Evolutionary conservation across 2,329 filamentous ascomycete genomes (phyloP), one percentile per base, ranked within the genome.

Genomic region (Aspergillus floridensis): DNA sequence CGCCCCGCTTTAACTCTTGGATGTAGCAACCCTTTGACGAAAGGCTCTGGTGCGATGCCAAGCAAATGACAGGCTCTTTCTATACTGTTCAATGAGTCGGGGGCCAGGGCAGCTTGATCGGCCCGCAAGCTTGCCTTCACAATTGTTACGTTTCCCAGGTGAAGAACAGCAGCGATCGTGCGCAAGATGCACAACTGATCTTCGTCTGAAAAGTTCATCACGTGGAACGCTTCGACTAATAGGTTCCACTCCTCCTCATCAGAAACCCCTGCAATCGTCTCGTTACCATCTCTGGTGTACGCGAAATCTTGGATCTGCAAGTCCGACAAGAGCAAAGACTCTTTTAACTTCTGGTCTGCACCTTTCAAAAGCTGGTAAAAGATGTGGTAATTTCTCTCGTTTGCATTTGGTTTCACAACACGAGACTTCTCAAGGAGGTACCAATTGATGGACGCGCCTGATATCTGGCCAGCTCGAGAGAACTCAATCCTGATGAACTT

Each of bases 401-500:
- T 90, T 0, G 85, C 73, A 70, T 96, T 96, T 62, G 96, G 86
- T 47, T 88, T 88, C 21, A 99, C 93, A 7, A 99, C 95, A 67
- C 95, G 86, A n/a, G 95, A 99, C 76, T 99, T 99, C 72, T 99
- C 95, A 14, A 99, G 81, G 0, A 99, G 82, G 76, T 98, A 99
- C 95, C 95, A 99, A 74, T 99, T 93, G 65, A 99, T 98, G 77
- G 92, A 97, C 22, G 95, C 95, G 38, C 96, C 96, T 4, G 90
- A 90, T 65, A 99, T 99, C 57, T 95, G 90, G 29, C 96, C 96
- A 38, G 86, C 86, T 24, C 90, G 85, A 35, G 87, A 92, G 77
- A 99, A 97, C 72, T 97, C 92, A 70, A 99, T 99, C 53, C 96
- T 86, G 72, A 99, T 99, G 71, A 99, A 99, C 75, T 99, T 99